Base-by-base conservation (phyloP, 1,284 basidiomycete species). In the Rhodotorula sp. region DNA sequence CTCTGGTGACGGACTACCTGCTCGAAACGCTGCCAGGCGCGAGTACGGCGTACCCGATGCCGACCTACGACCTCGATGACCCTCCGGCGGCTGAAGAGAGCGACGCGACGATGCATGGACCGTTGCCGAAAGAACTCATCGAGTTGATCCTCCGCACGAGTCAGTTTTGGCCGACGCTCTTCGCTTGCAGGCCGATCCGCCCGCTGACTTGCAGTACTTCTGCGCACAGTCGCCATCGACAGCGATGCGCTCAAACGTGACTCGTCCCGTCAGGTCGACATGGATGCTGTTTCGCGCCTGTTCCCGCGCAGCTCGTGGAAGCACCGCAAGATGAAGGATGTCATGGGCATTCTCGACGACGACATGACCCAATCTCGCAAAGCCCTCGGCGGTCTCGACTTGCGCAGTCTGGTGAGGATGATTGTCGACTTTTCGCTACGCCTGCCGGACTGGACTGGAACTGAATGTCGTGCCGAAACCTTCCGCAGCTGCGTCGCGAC, bases 321-420 rank as follows among this genome's bases (percentile, higher is more conserved):
- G 34, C 63, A 65, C 21, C 60, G 62, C n/a, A 47, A 69, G 43
- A 46, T 77, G 15, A 70, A 72, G 49, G 51, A 69, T 60, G 63
- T 72, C 12, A 81, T 82, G 79, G 72, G 76, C n/a, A 57, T 69
- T 0, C 69, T 82, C 2, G 77, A 78, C 65, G 63, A 74, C 23
- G 77, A 80, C 39, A 68, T 82, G 47, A 72, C 71, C n/a, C 69
- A 69, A 31, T 79, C 81, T 34, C 78, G 80, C 63, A 77, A 77
- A n/a, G 77, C 78, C 26, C 73, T 82, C 10, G 77, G 77, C 15
- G 73, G 68, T 20, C 76, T 82, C 18, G 77, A 77, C 54, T 62
- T 82, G 8, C 69, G 81, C 10, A 78, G 78, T 63, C 69, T 82
- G 60, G 62, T 64, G 12, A n/a, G 54, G 46, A 21, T 29, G 20